Evolutionary conservation across 148 eudicot species (phyloP).

Genomic region (Pouteria glomerata): DNA sequence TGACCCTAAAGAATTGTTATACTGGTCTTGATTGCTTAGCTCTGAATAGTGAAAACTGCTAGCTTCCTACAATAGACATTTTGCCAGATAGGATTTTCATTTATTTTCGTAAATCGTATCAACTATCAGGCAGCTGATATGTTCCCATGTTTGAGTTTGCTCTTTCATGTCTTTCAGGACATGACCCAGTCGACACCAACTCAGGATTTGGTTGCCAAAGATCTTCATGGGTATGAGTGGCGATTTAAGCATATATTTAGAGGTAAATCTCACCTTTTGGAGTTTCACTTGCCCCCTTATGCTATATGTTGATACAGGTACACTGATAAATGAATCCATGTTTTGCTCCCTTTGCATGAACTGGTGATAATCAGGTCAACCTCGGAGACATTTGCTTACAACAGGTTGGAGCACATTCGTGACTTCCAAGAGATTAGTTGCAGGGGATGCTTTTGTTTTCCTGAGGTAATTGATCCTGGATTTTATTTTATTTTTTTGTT

Average conservation of each 20-base stretch:
- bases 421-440: constrained; percentile 73
- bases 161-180: constrained; percentile 40
- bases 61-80: too few relatives aligned
- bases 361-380: constrained; percentile 59
- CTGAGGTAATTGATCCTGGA: constrained; percentile 49
- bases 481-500: constrained; percentile 2
- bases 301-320: not conserved
- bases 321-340: not conserved
- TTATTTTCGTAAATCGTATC: not conserved
- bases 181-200: constrained; percentile 72
- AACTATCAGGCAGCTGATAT: not conserved
- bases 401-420: constrained; percentile 99
- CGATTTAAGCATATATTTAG: constrained; percentile 84
- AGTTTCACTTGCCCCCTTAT: not conserved
- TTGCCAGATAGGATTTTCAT: not conserved
- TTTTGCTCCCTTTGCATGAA: not conserved
- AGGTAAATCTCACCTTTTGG: constrained; percentile 34
- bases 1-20: too few relatives aligned
- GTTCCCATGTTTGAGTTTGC: constrained; percentile 2
- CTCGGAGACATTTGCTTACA: constrained; percentile 86
- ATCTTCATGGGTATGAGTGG: constrained; percentile 90
- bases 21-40: not conserved
- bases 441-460: constrained; percentile 92
- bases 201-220: constrained; percentile 80
- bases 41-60: not conserved